Evolutionary conservation across 768 basidiomycete genomes (phyloP), one percentile per base, ranked within the genome.

Genomic region (Kwoniella pini): DNA sequence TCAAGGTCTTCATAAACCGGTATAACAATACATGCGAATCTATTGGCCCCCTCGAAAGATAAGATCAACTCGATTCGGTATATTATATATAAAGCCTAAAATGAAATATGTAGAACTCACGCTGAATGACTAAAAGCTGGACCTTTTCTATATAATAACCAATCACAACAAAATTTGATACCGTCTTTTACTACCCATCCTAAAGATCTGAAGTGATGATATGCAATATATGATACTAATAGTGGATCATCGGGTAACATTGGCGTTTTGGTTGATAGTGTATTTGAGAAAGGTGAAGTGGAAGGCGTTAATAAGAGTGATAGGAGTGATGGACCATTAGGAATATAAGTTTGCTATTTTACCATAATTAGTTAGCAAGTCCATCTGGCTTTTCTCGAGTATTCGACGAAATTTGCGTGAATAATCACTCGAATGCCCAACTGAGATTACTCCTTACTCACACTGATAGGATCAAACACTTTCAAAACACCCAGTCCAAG

Each of bases 171-270:
- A 79, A 99, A 99, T 78, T 99, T 99, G 82, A 96, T 87, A 0
- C 96, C 96, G 27, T 87, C 86, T 78, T 93, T 91, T 64, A 96
- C 87, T 19, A 97, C 90, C 96, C 95, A 99, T 24, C 96, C 96
- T 7, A 98, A 83, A 3, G 93, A 92, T 15, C 95, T 86, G 74
- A 89, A 98, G 78, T 98, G 93, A 76, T 98, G 95, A 71, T 94
- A 96, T 2, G 85, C 86, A 49, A 87, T 86, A 69, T 97, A 99
- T 70, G 90, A 84, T 39, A 98, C 82, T 24, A 99, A 80, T 80
- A 97, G 94, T 0, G 93, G 93, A 74, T 94, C 95, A 79, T 98
- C 95, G 51, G 89, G 86, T 60, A 61, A 39, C 22, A 70, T 39
- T 15, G 59, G 33, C 5, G 54, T 44, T 67, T 69, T 28, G 42